Evolutionary conservation across 495 filamentous ascomycete species (phyloP), one percentile per base, ranked within the genome.

Genomic region (Pyronema omphalodes): DNA sequence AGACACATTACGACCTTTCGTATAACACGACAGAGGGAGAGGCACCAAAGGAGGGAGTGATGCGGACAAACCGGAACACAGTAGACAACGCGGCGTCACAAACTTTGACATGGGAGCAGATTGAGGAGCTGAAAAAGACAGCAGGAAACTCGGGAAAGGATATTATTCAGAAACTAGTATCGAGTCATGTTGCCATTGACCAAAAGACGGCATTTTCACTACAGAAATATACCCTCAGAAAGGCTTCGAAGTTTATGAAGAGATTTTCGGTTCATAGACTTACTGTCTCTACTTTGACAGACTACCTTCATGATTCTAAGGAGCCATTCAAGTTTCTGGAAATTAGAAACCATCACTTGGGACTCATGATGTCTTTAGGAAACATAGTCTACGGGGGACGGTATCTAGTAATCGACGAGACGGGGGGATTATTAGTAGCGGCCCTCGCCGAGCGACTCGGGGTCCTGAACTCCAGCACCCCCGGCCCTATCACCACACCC

Each of bases 141-240:
- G 76, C 84, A 40, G 81, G 79, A 1, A 80, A 80, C 17, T 82
- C 85, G 0, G 91, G 91, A 7, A 84, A 83, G 67, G 87, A 93
- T 43, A 74, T 98, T 37, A 86, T 98, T 51, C 80, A 81, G 37
- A 91, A 85, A 66, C 74, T 98, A 2, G 69, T 98, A 63, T 73
- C 83, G 15, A 86, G 84, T 11, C 91, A 98, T 68, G 76, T 79
- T 3, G 84, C 81, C 0, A 70, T 96, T 29, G 87, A 93, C 57
- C 82, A 98, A 71, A 98, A 96, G 71, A 95, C 91, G 0, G 76
- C 81, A 1, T 98, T 93, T 67, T 86, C 84, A 6, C 70, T 94
- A 15, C 87, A 88, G 18, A 98, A 98, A 66, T 98, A 98, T 64
- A 93, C 87, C 45, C 70, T 96, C 12, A 76, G 91, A 17, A 98